Evolutionary conservation across 768 basidiomycete species (phyloP).

Genomic region (Lanmaoa rubissima): DNA sequence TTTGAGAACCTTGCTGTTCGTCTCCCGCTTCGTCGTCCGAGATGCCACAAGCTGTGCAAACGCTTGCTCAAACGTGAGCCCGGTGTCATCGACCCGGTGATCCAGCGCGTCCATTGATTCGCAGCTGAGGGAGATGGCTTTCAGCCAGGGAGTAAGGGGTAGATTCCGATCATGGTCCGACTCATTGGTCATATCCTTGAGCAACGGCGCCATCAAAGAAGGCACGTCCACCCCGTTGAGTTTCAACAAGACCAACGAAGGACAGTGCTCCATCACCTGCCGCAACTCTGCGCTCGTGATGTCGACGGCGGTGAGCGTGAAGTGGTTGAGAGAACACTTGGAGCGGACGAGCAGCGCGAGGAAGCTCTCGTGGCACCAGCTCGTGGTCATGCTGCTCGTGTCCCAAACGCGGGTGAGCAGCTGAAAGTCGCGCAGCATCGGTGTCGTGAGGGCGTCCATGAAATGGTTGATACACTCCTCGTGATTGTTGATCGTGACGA

Average conservation of each 20-base stretch:
- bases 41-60: conserved; percentile 25
- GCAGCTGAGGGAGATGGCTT: conserved; percentile 31
- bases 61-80: conserved; percentile 29
- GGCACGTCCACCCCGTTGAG: conserved; percentile 28
- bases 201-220: conserved; percentile 19
- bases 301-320: conserved; percentile 28
- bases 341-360: conserved; percentile 26
- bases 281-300: conserved; percentile 23
- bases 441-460: conserved; percentile 25
- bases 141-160: conserved; percentile 30
- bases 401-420: conserved; percentile 34
- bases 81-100: conserved; percentile 17
- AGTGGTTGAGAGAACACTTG: conserved; percentile 30
- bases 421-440: conserved; percentile 29
- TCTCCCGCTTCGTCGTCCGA: conserved; percentile 25
- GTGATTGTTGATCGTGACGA: conserved; percentile 31
- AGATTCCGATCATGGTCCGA: conserved; percentile 15
- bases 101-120: conserved; percentile 27
- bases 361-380: conserved; percentile 31
- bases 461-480: conserved; percentile 28
- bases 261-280: conserved; percentile 29
- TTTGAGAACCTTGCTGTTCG: conserved; percentile 24
- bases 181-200: conserved; percentile 24
- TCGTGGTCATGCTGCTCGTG: conserved; percentile 27
- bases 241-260: conserved; percentile 30